Conservation (phyloP, 2,329 filamentous ascomycete species). For the Verticillium nonalfalfae region DNA sequence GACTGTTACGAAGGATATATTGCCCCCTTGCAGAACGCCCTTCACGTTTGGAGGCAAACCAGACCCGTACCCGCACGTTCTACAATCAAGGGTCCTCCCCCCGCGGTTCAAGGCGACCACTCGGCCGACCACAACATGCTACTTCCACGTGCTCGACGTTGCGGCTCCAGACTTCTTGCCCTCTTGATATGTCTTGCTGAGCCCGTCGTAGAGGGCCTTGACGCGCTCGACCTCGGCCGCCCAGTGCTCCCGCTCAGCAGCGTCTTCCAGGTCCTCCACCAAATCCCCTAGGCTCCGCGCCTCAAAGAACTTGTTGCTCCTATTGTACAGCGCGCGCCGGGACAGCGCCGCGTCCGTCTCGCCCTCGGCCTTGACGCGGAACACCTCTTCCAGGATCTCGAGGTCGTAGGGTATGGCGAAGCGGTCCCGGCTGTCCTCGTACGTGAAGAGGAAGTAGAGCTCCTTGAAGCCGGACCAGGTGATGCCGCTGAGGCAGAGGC, state of each 20-base stretch:
- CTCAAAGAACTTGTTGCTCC: conserved; percentile 48
- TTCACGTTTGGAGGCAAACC: background rate
- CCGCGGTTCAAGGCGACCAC: background rate
- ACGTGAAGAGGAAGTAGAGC: conserved; percentile 53
- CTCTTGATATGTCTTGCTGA: conserved; percentile 43
- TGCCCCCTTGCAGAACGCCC: background rate
- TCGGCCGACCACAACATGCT: background rate
- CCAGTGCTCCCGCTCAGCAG: conserved; percentile 24
- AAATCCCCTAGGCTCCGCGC: conserved; percentile 35
- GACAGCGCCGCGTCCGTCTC: conserved; percentile 31
- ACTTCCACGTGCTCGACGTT: conserved; percentile 44
- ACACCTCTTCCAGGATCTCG: conserved; percentile 49
- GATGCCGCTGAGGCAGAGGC: conserved; percentile 50
- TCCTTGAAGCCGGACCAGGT: conserved; percentile 51
- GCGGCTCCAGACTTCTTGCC: conserved; percentile 34
- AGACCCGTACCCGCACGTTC: too few relatives aligned
- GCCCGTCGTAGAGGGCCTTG: conserved; percentile 37
- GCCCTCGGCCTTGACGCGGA: conserved; percentile 34
- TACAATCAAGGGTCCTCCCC: too few relatives aligned
- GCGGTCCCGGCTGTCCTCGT: conserved; percentile 50
- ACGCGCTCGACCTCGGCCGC: conserved; percentile 35
- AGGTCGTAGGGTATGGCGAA: conserved; percentile 53
- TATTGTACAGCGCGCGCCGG: conserved; percentile 42
- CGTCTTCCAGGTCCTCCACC: conserved; percentile 26
- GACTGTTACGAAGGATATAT: background rate